phyloP scores from a whole-genome alignment of 139 green algal genomes.

The Spirogloea muscicola region DNA sequence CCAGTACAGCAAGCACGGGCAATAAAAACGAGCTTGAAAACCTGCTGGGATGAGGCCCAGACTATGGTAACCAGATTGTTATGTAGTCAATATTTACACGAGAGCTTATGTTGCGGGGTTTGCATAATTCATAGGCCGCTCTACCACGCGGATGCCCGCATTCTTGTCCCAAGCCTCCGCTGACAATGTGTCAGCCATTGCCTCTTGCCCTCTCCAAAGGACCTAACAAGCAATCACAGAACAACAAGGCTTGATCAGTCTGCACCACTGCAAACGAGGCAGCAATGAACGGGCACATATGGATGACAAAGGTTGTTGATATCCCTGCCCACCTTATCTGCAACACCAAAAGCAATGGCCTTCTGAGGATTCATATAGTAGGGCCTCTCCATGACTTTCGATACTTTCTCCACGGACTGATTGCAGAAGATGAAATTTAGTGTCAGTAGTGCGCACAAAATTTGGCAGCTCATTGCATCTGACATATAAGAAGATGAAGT shows the following conservation, averaged over 20 bases:
- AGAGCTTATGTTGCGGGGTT: too few species aligned
- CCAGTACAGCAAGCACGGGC: too few species aligned
- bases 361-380: conserved; percentile 91
- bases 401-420: conserved; percentile 84
- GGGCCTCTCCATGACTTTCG: conserved; percentile 87
- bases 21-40: too few species aligned
- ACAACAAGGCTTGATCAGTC: background rate
- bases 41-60: too few species aligned
- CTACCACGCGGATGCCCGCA: conserved; percentile 28
- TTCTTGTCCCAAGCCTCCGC: conserved; percentile 39
- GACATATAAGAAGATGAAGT: background rate
- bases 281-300: background rate
- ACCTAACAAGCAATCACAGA: conserved; percentile 21
- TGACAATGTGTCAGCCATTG: conserved; percentile 40
- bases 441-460: background rate
- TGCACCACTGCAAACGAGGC: background rate
- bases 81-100: too few species aligned
- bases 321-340: conserved; percentile 48
- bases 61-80: too few species aligned
- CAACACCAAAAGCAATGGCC: conserved; percentile 55
- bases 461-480: background rate
- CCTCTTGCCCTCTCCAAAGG: conserved; percentile 40
- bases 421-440: conserved; percentile 67
- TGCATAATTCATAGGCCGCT: too few species aligned
- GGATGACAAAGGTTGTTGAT: background rate